Conservation (phyloP, 495 filamentous ascomycete genomes). For the Aspergillus taichungensis region DNA sequence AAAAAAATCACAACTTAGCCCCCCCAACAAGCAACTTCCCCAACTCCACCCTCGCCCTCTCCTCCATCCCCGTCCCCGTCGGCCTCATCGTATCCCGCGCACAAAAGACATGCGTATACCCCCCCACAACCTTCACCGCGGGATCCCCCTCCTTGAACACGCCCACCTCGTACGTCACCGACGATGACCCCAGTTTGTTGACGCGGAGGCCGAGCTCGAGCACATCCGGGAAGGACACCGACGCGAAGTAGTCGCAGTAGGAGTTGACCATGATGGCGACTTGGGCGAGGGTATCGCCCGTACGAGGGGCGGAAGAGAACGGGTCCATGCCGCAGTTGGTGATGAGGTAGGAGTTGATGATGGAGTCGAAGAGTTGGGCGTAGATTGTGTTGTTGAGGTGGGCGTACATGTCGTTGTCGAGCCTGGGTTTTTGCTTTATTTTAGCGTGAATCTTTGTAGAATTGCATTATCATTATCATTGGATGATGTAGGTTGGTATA, state of each 20-base stretch:
- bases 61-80: slow-evolving; percentile 38
- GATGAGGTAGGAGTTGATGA: slow-evolving; percentile 86
- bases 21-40: slow-evolving; percentile 31
- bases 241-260: slow-evolving; percentile 74
- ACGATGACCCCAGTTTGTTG: slow-evolving; percentile 74
- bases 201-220: slow-evolving; percentile 77
- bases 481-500: not conserved
- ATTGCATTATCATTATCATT: too few relatives aligned
- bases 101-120: slow-evolving; percentile 85
- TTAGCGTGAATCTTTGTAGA: slow-evolving; percentile 1
- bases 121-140: slow-evolving; percentile 76
- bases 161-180: slow-evolving; percentile 87
- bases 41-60: slow-evolving; percentile 32
- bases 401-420: slow-evolving; percentile 93
- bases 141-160: slow-evolving; percentile 71
- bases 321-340: slow-evolving; percentile 69
- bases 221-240: slow-evolving; percentile 73
- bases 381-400: slow-evolving; percentile 84
- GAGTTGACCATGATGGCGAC: slow-evolving; percentile 79
- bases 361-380: slow-evolving; percentile 73
- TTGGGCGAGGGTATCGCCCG: slow-evolving; percentile 24
- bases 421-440: slow-evolving; percentile 42
- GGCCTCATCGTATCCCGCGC: slow-evolving; percentile 63
- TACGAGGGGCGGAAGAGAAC: slow-evolving; percentile 14
- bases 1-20: slow-evolving; percentile 16